These are phyloP conservation scores for Exophiala viscosa DNA, from an alignment of 2,329 filamentous ascomycete genomes.

Conservation along the genomic window DNA sequence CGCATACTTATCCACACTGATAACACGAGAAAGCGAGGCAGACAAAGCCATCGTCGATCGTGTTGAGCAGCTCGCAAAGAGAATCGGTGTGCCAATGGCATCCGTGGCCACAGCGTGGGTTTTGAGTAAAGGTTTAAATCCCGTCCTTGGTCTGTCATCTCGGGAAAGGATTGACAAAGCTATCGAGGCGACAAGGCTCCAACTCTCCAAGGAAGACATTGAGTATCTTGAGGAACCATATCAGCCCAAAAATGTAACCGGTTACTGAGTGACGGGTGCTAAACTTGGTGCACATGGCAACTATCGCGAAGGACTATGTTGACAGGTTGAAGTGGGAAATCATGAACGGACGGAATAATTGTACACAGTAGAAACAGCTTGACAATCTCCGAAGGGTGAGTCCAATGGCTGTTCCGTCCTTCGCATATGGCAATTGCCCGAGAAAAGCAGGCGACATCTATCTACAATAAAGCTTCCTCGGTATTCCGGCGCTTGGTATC, in stretches of 20 bases:
- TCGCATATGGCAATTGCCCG: no score
- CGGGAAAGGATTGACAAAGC: slow-evolving; percentile 58
- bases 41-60: slow-evolving; percentile 52
- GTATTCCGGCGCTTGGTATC: no score
- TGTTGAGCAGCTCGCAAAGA: slow-evolving; percentile 57
- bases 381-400: no score
- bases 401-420: no score
- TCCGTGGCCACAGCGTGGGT: slow-evolving; percentile 63
- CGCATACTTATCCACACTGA: slow-evolving; percentile 37
- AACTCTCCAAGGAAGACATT: slow-evolving; percentile 56
- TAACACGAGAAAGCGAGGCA: slow-evolving; percentile 42
- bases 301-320: no score
- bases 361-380: no score
- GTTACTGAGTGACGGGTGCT: neutral
- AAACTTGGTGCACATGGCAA: no score
- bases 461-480: no score
- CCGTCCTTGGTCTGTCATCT: slow-evolving; percentile 60
- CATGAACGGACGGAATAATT: no score
- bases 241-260: slow-evolving; percentile 41
- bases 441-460: no score
- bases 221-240: slow-evolving; percentile 62
- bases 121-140: slow-evolving; percentile 48
- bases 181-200: slow-evolving; percentile 42
- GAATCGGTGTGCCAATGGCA: slow-evolving; percentile 58
- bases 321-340: no score